phyloP scores from a whole-genome alignment of 2,329 filamentous ascomycete genomes.

The Xylariaceae sp. region DNA sequence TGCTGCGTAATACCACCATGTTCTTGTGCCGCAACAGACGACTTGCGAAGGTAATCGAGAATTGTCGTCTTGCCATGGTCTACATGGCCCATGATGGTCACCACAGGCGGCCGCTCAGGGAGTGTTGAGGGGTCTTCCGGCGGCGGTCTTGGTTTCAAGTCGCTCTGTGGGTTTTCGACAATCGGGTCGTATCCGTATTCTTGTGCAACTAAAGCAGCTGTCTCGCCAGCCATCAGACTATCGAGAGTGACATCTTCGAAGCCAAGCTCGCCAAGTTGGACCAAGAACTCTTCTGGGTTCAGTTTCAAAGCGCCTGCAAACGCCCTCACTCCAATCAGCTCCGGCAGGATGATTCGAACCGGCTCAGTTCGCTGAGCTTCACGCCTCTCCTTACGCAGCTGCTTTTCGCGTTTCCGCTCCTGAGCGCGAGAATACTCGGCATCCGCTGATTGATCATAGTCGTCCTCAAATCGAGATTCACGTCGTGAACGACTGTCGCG shows the following conservation, averaged over 20 bases:
- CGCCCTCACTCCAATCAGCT: slow-evolving; percentile 85
- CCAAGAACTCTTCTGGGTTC: slow-evolving; percentile 63
- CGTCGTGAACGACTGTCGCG: slow-evolving; percentile 15
- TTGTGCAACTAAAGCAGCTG: slow-evolving; percentile 80
- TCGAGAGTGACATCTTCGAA: slow-evolving; percentile 81
- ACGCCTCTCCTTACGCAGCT: slow-evolving; percentile 36
- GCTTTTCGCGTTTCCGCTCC: slow-evolving; percentile 37
- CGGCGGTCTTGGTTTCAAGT: slow-evolving; percentile 65
- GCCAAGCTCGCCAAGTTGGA: slow-evolving; percentile 74
- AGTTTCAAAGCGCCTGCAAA: slow-evolving; percentile 71
- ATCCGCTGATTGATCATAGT: slow-evolving; percentile 26
- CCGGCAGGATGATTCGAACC: slow-evolving; percentile 68
- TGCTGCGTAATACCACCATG: slow-evolving; percentile 98
- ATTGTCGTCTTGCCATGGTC: slow-evolving; percentile 98
- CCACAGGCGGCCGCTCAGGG: slow-evolving; percentile 78
- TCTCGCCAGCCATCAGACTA: slow-evolving; percentile 85
- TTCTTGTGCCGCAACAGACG: slow-evolving; percentile 83
- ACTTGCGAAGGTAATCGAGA: slow-evolving; percentile 87
- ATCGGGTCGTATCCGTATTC: slow-evolving; percentile 91
- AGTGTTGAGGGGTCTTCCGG: slow-evolving; percentile 63
- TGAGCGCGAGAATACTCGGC: slow-evolving; percentile 34
- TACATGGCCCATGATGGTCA: slow-evolving; percentile 99
- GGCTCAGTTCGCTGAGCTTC: slow-evolving; percentile 36
- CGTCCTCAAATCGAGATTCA: slow-evolving; percentile 5
- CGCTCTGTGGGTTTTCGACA: slow-evolving; percentile 60